These are phyloP conservation scores for Adenanthera pavonina DNA, from an alignment of 306 rosid species.

Conservation along the genomic window DNA sequence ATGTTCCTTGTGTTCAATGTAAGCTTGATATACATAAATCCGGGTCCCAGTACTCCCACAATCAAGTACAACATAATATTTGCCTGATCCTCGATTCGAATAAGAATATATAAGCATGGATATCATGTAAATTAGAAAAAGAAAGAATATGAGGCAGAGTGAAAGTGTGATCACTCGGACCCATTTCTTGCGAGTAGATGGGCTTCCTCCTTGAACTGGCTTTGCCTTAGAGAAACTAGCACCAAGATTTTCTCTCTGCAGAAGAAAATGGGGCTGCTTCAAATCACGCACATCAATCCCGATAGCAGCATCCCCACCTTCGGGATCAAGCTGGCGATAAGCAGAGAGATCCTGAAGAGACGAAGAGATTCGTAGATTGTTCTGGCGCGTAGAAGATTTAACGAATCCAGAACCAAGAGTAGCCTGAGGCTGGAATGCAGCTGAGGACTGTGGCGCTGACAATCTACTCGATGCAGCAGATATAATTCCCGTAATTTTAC, in stretches of 20 bases:
- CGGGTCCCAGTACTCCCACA: slow-evolving; percentile 95
- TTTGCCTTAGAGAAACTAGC: slow-evolving; percentile 72
- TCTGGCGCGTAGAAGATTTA: slow-evolving; percentile 38
- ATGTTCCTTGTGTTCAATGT: slow-evolving; percentile 48
- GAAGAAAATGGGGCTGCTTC: slow-evolving; percentile 43
- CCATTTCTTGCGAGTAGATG: slow-evolving; percentile 55
- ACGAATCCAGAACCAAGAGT: slow-evolving; percentile 35
- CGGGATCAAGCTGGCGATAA: slow-evolving; percentile 51
- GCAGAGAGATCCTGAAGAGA: slow-evolving; percentile 87
- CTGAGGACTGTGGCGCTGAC: slow-evolving; percentile 43
- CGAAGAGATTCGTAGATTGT: slow-evolving; percentile 65
- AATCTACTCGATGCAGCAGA: slow-evolving; percentile 45
- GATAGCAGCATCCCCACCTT: slow-evolving; percentile 22
- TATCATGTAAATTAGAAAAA: slow-evolving; percentile 60
- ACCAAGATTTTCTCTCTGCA: slow-evolving; percentile 49
- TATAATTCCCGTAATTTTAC: slow-evolving; percentile 55
- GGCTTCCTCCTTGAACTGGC: slow-evolving; percentile 50
- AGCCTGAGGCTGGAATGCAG: slow-evolving; percentile 24
- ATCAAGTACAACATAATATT: slow-evolving; percentile 83
- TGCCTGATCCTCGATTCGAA: slow-evolving; percentile 69
- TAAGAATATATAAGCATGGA: slow-evolving; percentile 60
- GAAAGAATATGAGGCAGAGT: slow-evolving; percentile 52
- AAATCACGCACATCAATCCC: slow-evolving; percentile 27
- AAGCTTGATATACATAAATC: slow-evolving; percentile 73
- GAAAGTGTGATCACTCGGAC: slow-evolving; percentile 51